phyloP scores from a whole-genome alignment of 176 grass and related monocot genomes.

The Olyra latifolia region DNA sequence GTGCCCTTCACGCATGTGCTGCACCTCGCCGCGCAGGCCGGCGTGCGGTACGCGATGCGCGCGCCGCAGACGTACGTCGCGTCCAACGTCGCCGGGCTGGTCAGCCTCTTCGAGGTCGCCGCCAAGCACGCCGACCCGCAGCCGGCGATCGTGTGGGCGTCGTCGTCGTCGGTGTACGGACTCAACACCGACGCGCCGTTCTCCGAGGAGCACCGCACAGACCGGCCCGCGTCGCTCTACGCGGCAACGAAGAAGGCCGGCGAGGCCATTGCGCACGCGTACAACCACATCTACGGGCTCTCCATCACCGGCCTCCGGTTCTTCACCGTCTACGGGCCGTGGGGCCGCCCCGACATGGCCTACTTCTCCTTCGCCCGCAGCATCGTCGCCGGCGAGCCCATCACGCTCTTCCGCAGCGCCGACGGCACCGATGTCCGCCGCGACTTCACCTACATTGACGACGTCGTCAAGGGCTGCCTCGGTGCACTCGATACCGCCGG shows the following conservation, averaged over 20 bases:
- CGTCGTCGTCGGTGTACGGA: slow-evolving; percentile 92
- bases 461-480: slow-evolving; percentile 81
- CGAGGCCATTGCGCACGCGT: slow-evolving; percentile 92
- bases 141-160: slow-evolving; percentile 94
- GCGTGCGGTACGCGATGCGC: slow-evolving; percentile 79
- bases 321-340: slow-evolving; percentile 97
- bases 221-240: slow-evolving; percentile 83
- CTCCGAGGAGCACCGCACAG: slow-evolving; percentile 93
- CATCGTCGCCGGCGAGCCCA: slow-evolving; percentile 75
- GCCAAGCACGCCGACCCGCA: slow-evolving; percentile 81
- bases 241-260: slow-evolving; percentile 98
- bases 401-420: slow-evolving; percentile 70
- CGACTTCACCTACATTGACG: slow-evolving; percentile 97
- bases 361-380: slow-evolving; percentile 86
- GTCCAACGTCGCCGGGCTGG: slow-evolving; percentile 91
- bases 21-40: slow-evolving; percentile 95
- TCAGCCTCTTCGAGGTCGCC: slow-evolving; percentile 67
- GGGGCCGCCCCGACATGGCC: slow-evolving; percentile 99
- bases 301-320: slow-evolving; percentile 92
- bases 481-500: slow-evolving; percentile 81
- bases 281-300: slow-evolving; percentile 98
- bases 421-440: slow-evolving; percentile 62
- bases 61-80: slow-evolving; percentile 85
- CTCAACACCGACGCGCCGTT: slow-evolving; percentile 76
- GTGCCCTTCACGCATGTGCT: slow-evolving; percentile 83